phyloP scores from a whole-genome alignment of 2,329 filamentous ascomycete species.

The Pseudocercospora macadamiae region DNA sequence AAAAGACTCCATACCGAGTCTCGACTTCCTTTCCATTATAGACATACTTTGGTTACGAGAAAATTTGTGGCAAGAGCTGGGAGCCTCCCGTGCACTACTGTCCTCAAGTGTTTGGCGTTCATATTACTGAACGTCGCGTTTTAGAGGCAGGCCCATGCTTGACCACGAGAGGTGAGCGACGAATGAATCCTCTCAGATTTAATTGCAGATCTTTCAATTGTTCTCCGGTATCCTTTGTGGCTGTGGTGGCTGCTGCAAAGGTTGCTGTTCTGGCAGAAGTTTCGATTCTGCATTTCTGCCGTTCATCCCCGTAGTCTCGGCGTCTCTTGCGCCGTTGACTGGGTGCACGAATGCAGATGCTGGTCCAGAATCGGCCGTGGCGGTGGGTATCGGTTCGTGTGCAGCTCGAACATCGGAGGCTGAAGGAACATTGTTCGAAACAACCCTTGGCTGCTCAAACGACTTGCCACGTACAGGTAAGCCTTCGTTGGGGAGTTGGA shows the following conservation, averaged over 20 bases:
- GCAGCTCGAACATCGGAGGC: constrained; percentile 1
- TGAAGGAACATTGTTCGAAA: not conserved
- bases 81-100: not conserved
- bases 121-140: not conserved
- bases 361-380: not conserved
- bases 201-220: too few species aligned
- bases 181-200: too few species aligned
- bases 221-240: too few species aligned
- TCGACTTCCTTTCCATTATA: constrained; percentile 13
- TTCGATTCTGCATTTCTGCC: not conserved
- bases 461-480: constrained; percentile 28
- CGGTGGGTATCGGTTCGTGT: not conserved
- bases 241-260: not conserved
- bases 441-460: constrained; percentile 20
- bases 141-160: too few species aligned
- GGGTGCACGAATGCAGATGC: too few species aligned
- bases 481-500: constrained; percentile 22
- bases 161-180: too few species aligned
- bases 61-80: not conserved
- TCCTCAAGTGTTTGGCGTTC: not conserved
- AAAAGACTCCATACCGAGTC: not conserved
- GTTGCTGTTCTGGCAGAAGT: not conserved
- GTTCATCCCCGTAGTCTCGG: not conserved
- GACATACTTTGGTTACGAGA: constrained; percentile 11
- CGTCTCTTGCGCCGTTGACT: not conserved